phyloP scores from a whole-genome alignment of 768 basidiomycete species.

The Boletus tomentosulus region DNA sequence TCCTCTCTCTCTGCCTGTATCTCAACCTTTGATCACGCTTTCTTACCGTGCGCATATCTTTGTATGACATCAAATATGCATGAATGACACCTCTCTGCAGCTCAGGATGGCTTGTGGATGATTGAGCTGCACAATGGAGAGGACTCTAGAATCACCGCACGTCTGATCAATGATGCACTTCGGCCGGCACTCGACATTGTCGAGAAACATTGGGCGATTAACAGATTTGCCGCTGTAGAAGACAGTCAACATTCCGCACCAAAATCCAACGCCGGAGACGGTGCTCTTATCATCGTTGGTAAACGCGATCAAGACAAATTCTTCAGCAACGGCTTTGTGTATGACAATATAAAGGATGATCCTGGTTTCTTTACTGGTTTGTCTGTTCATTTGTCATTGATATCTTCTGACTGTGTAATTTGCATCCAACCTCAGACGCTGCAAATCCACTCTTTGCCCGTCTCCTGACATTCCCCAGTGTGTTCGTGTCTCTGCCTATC shows the following conservation, averaged over 20 bases:
- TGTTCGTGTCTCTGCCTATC: constrained; percentile 16
- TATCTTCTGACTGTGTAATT: not conserved
- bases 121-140: constrained; percentile 77
- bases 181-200: constrained; percentile 69
- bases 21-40: constrained; percentile 57
- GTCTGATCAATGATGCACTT: constrained; percentile 54
- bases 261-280: constrained; percentile 40
- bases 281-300: constrained; percentile 75
- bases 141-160: constrained; percentile 64
- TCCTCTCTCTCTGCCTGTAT: constrained; percentile 46
- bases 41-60: constrained; percentile 50
- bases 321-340: constrained; percentile 83
- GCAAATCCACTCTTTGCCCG: constrained; percentile 71
- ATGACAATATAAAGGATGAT: constrained; percentile 46
- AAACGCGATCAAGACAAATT: constrained; percentile 77
- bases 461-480: constrained; percentile 74
- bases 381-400: constrained; percentile 9
- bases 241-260: constrained; percentile 40
- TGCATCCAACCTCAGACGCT: constrained; percentile 42
- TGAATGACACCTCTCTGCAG: not conserved
- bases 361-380: constrained; percentile 64
- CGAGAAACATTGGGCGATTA: constrained; percentile 65
- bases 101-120: constrained; percentile 62
- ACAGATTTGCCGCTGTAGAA: constrained; percentile 42
- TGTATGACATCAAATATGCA: not conserved